Evolutionary conservation across 169 alveolate genomes (phyloP).

Genomic region (Plasmodium blacklocki): DNA sequence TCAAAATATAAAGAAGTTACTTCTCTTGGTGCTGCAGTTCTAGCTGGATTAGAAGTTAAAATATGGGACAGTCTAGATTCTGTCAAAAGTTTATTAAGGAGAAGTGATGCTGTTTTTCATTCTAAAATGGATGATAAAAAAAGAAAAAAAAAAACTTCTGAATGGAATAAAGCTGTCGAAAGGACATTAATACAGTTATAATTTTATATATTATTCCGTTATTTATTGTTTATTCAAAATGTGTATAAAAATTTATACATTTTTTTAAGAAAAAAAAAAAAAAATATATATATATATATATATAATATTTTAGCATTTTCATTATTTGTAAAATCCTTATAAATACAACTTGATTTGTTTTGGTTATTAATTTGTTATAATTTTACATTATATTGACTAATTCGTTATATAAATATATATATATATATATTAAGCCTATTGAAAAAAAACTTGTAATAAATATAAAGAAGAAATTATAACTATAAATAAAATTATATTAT

Average conservation of each 20-base stretch:
- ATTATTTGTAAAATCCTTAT: not conserved
- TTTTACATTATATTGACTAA: too few species aligned
- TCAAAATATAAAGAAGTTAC: constrained; percentile 85
- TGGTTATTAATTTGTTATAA: too few species aligned
- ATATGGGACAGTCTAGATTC: constrained; percentile 84
- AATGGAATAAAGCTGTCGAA: constrained; percentile 86
- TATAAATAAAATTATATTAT: too few species aligned
- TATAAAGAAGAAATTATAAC: too few species aligned
- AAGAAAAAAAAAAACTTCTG: constrained; percentile 69
- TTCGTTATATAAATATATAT: too few species aligned
- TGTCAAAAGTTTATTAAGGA: constrained; percentile 75
- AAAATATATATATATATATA: not conserved
- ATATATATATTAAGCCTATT: too few species aligned
- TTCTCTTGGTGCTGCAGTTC: constrained; percentile 92
- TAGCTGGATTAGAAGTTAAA: constrained; percentile 90
- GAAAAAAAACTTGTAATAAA: too few species aligned
- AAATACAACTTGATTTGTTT: too few species aligned
- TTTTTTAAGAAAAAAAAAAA: too few species aligned
- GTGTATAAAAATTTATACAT: too few species aligned
- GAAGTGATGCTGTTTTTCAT: constrained; percentile 72
- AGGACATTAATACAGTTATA: constrained; percentile 77
- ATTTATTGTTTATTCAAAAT: too few species aligned
- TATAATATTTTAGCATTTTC: not conserved
- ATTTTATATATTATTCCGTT: not conserved
- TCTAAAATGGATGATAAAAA: constrained; percentile 76